A percentile compares a stretch with the other conserved stretches of the same genome.
Conservation (phyloP, 2,329 filamentous ascomycete species). For the Alternaria arborescens region DNA sequence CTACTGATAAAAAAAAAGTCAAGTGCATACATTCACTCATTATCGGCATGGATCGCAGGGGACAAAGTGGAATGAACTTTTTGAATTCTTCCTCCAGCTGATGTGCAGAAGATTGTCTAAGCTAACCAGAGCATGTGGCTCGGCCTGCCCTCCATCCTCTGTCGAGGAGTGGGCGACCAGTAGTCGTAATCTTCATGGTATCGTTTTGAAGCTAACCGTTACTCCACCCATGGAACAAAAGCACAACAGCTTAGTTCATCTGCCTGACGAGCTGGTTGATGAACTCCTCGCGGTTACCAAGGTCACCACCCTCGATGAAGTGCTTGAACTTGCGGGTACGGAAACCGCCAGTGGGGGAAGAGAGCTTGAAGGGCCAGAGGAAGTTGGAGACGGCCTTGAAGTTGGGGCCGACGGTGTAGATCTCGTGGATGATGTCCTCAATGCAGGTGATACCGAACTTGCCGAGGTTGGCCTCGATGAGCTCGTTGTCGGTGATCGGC, state of each 20-base stretch:
- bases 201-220: conserved; percentile 39
- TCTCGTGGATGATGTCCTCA: conserved; percentile 99
- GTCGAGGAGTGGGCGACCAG: conserved; percentile 30
- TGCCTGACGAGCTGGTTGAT: conserved; percentile 96
- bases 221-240: conserved; percentile 37
- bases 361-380: conserved; percentile 99
- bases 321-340: conserved; percentile 97
- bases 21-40: background rate
- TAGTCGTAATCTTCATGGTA: conserved; percentile 38
- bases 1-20: background rate
- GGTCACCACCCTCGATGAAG: conserved; percentile 98
- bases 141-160: conserved; percentile 38
- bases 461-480: conserved; percentile 96
- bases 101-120: conserved; percentile 38
- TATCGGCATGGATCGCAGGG: background rate
- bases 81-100: conserved; percentile 32
- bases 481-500: conserved; percentile 94
- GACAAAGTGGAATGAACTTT: conserved; percentile 27
- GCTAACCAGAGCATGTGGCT: conserved; percentile 44
- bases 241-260: conserved; percentile 81
- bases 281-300: conserved; percentile 98
- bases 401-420: conserved; percentile 96
- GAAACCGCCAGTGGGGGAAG: conserved; percentile 98
- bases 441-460: conserved; percentile 96
- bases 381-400: conserved; percentile 99